Base-by-base conservation (phyloP, 2,329 filamentous ascomycete species). In the Penicillium sp. region DNA sequence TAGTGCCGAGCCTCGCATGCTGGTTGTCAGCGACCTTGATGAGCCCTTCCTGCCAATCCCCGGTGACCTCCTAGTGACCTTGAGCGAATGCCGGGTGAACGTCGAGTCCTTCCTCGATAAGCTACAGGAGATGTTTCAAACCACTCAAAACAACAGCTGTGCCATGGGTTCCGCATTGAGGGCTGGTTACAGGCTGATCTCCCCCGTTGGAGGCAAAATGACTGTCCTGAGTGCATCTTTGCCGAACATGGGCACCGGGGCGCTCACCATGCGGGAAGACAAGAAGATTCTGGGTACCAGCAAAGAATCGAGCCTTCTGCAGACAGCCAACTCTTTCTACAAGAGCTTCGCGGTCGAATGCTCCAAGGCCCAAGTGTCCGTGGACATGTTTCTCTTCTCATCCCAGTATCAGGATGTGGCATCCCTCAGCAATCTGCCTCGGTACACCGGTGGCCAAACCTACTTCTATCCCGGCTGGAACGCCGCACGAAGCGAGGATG, bases 311-410 rank as follows among this genome's bases (percentile, higher is more conserved):
- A 75, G 78, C 47, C 77, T 98, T 20, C 73, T 98, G 36, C 91
- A 97, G 65, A 96, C 93, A 0, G 86, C 81, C 27, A 96, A 89
- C 72, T 89, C 87, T 60, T 98, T 97, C 69, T 98, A 97, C 78
- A 98, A 98, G 76, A 94, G 87, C 58, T 98, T 98, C 59, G 93
- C 93, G 0, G 93, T 98, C 3, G 93, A 98, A 64, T 98, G 93
- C 69, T 96, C 90, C 25, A 98, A 98, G 74, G 94, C 94, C 54
- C 93, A 98, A 68, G 93, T 98, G 18, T 97, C 90, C 0, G 89
- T 98, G 53, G 90, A 96, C 65, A 96, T 96, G 90, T 96, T 96
- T 74, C 75, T 96, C 35, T 96, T 95, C 71, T 93, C 87, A 3
- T 90, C 88, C 11, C 87, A 93, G 63, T 96, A 98, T 66, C 93